Base-by-base conservation (phyloP, 345 rosid species). In the Aegle marmelos region DNA sequence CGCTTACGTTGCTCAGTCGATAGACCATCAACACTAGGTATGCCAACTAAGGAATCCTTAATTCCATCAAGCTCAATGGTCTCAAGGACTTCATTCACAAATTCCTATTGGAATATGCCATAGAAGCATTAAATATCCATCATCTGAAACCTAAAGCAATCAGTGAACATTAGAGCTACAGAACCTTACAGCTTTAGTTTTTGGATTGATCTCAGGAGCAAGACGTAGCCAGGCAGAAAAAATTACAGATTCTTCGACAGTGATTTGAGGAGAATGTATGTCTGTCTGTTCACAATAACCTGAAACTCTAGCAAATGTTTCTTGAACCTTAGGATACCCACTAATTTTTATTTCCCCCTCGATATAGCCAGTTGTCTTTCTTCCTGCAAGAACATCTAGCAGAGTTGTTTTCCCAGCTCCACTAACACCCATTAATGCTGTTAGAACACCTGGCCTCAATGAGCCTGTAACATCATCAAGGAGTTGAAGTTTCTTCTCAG, bases 331-430 rank as follows among this genome's bases (percentile, higher is more conserved):
- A 9, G 83, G 94, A 78, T 75, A 88, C n/a, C 95, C 97, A 1
- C 88, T 86, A 56, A 93, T 82, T 83, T 74, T 90, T 31, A 93
- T 90, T 36, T 93, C 94, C 53, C 98, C 97, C 82, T 89, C 94
- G 1, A 87, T 84, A 79, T 78, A 83, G 64, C 98, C 98, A 7
- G 83, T 86, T 30, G 96, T 92, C 87, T 94, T 94, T 83, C 97
- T 88, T 75, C 98, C 98, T 0, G 91, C 86, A 1, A 94, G 92
- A 80, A 94, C 97, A 78, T 95, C 98, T 48, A 95, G 83, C 28
- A 95, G 88, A 53, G 98, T 95, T 19, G 98, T 91, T 78, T 94
- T 94, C 14, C 97, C 97, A 19, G 98, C 98, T 70, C 98, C 98
- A 56, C 92, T 93, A 28, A 89, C 89, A 22, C 98, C 95, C 98